Evolutionary conservation across 108 stramenopile species (phyloP).

Genomic region (Nitzschia palea): DNA sequence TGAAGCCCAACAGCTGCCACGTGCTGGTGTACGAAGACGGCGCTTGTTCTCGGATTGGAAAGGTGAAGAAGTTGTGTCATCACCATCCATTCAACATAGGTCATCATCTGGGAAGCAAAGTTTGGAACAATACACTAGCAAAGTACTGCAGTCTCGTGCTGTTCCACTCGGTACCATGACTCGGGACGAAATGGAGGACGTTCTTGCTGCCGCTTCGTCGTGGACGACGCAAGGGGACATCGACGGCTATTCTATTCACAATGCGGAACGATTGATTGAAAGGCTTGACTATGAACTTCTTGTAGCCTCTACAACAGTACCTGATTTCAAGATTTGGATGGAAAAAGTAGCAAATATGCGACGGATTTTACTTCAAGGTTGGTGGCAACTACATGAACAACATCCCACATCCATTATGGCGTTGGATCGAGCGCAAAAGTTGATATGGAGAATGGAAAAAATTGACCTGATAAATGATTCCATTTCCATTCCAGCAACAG

Average conservation of each 20-base stretch:
- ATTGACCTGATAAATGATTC: neutral
- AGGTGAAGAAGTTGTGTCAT: no score
- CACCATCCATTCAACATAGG: neutral
- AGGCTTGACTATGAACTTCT: constrained; percentile 17
- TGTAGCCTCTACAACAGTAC: constrained; percentile 1
- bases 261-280: constrained; percentile 15
- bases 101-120: neutral
- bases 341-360: constrained; percentile 10
- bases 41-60: constrained; percentile 1
- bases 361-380: constrained; percentile 11
- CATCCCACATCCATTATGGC: constrained; percentile 9
- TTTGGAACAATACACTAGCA: constrained; percentile 21
- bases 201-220: constrained; percentile 9
- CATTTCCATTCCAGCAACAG: constrained; percentile 15
- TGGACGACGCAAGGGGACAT: constrained; percentile 1
- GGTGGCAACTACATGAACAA: constrained; percentile 12
- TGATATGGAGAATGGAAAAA: neutral
- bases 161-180: constrained; percentile 28
- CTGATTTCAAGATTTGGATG: neutral
- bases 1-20: no score
- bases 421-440: neutral
- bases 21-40: no score
- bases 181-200: constrained; percentile 21
- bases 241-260: constrained; percentile 13
- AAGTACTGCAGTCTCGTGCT: constrained; percentile 11